Conservation (phyloP, 1,284 basidiomycete genomes). For the Pascua sp. region DNA sequence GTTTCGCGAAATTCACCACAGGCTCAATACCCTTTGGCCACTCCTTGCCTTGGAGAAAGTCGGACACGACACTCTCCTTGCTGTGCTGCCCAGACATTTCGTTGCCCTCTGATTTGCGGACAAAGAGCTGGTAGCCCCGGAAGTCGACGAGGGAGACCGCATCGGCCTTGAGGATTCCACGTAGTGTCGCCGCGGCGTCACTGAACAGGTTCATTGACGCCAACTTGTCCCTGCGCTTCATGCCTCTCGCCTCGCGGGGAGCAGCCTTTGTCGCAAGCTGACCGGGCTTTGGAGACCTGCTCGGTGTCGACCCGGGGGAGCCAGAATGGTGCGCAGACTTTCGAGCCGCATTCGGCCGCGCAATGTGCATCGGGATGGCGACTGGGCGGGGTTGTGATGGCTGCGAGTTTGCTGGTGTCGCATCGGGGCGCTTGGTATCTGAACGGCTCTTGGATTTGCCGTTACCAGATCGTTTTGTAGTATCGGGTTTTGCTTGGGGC, state of each 20-base stretch:
- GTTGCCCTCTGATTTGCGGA: constrained; percentile 12
- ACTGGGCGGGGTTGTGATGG: no score
- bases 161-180: constrained; percentile 34
- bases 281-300: not conserved
- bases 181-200: constrained; percentile 33
- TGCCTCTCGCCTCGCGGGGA: constrained; percentile 27
- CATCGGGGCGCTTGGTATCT: no score
- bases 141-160: constrained; percentile 34
- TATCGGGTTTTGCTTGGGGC: no score
- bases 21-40: constrained; percentile 37
- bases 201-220: constrained; percentile 23
- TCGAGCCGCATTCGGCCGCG: no score
- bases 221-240: constrained; percentile 19
- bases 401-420: no score
- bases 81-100: not conserved
- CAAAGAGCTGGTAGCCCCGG: constrained; percentile 39
- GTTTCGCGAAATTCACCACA: constrained; percentile 29
- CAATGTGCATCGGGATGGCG: no score
- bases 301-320: no score
- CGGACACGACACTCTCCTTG: constrained; percentile 30
- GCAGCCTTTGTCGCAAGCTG: constrained; percentile 25
- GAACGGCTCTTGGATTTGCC: no score
- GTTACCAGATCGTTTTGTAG: no score
- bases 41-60: constrained; percentile 31
- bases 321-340: not conserved